A percentile compares a stretch with the other conserved stretches of the same genome.
phyloP scores from a whole-genome alignment of 2,329 filamentous ascomycete species.

The Aspergillus amoenus region DNA sequence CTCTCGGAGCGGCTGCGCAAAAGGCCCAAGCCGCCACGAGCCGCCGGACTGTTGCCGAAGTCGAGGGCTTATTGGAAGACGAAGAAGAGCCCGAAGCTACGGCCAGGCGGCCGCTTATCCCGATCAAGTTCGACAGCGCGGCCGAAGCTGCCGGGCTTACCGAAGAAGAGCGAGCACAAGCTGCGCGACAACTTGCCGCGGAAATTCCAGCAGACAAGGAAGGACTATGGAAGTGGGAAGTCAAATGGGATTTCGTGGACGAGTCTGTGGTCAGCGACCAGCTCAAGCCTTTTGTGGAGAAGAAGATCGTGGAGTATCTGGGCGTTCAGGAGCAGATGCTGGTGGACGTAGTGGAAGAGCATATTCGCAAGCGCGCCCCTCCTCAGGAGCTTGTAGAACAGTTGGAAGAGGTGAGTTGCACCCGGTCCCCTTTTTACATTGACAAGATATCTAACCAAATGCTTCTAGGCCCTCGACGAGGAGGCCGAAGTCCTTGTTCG shows the following conservation, averaged over 20 bases:
- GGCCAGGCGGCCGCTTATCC: constrained; percentile 72
- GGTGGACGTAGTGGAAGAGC: constrained; percentile 87
- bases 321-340: constrained; percentile 95
- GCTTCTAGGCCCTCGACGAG: constrained; percentile 75
- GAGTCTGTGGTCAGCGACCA: constrained; percentile 78
- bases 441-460: constrained; percentile 32
- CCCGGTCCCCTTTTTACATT: background rate
- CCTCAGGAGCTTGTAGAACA: constrained; percentile 83
- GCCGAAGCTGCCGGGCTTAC: constrained; percentile 67
- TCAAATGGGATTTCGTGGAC: constrained; percentile 91
- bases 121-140: constrained; percentile 76
- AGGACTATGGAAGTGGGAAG: constrained; percentile 85
- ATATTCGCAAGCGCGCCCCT: constrained; percentile 71
- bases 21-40: constrained; percentile 60
- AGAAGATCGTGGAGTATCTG: constrained; percentile 96
- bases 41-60: constrained; percentile 83
- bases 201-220: constrained; percentile 88
- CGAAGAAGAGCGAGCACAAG: constrained; percentile 83
- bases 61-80: constrained; percentile 91
- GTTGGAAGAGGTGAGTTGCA: constrained; percentile 69
- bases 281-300: constrained; percentile 90
- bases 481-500: constrained; percentile 91
- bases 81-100: constrained; percentile 77
- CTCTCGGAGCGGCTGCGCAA: constrained; percentile 83
- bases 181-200: constrained; percentile 75